These are phyloP conservation scores for Cadophora sp. DNA, from an alignment of 2,329 filamentous ascomycete genomes.

Conservation along the genomic window DNA sequence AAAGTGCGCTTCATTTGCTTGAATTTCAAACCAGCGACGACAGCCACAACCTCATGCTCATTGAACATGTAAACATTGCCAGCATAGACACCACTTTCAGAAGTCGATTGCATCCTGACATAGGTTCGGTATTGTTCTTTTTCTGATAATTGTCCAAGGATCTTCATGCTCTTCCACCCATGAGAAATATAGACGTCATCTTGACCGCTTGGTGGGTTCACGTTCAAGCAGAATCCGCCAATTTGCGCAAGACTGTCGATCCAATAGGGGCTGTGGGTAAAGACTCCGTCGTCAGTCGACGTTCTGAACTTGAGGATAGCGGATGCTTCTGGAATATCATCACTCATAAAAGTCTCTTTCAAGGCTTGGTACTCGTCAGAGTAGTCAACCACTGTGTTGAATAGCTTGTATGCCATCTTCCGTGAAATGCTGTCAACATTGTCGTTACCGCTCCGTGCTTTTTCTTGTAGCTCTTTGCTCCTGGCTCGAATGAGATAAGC, in stretches of 20 bases:
- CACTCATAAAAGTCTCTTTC: conserved; percentile 14
- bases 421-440: conserved; percentile 4
- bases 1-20: conserved; percentile 4
- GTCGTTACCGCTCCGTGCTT: neutral
- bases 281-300: conserved; percentile 31
- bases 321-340: conserved; percentile 35
- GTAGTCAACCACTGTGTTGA: neutral
- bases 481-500: conserved; percentile 3
- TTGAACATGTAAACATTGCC: conserved; percentile 9
- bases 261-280: conserved; percentile 32
- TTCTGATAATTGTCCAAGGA: neutral
- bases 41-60: conserved; percentile 1
- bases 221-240: conserved; percentile 37
- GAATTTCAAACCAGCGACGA: conserved; percentile 1
- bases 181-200: conserved; percentile 8
- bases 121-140: neutral
- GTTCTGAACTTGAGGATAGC: conserved; percentile 36
- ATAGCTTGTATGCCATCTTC: conserved; percentile 3
- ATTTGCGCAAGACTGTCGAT: conserved; percentile 33
- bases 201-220: conserved; percentile 3
- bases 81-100: neutral
- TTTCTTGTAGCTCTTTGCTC: conserved; percentile 1
- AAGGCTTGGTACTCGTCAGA: neutral
- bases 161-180: conserved; percentile 7
- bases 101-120: neutral